Percentiles rank a stretch among this genome's conserved stretches.
These are phyloP conservation scores for Apiospora hydei DNA, from an alignment of 2,329 filamentous ascomycete species.

Conservation along the genomic window DNA sequence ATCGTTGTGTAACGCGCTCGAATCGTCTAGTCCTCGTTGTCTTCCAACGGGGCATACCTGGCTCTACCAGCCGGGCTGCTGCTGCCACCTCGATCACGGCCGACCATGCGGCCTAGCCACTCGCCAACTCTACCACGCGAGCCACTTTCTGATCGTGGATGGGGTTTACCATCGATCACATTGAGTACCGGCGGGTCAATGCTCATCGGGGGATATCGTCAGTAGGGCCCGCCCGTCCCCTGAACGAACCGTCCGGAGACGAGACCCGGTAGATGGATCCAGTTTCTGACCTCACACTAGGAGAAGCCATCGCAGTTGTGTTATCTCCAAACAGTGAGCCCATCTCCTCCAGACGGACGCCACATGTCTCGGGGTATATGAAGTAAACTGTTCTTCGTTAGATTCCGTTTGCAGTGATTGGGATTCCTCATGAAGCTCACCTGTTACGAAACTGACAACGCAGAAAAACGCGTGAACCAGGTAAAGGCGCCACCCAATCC, in stretches of 20 bases:
- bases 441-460: conserved; percentile 91
- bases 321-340: conserved; percentile 92
- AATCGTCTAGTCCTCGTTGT: conserved; percentile 43
- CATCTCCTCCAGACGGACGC: conserved; percentile 96
- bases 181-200: conserved; percentile 78
- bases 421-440: conserved; percentile 62
- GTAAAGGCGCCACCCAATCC: conserved; percentile 93
- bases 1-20: conserved; percentile 6
- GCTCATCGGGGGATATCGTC: conserved; percentile 78
- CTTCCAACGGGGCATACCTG: conserved; percentile 49
- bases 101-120: conserved; percentile 55
- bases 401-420: conserved; percentile 29
- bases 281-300: conserved; percentile 75
- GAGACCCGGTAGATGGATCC: conserved; percentile 81
- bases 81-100: conserved; percentile 44
- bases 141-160: conserved; percentile 43
- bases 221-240: conserved; percentile 64
- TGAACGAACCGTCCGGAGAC: conserved; percentile 81
- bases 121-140: conserved; percentile 52
- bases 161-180: conserved; percentile 53
- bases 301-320: conserved; percentile 80
- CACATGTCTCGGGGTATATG: conserved; percentile 95
- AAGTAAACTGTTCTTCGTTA: conserved; percentile 77
- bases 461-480: conserved; percentile 97
- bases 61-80: conserved; percentile 43